Evolutionary conservation across 139 green algal species (phyloP), one percentile per base, ranked within the genome.

Genomic region (Gonium pectorale): DNA sequence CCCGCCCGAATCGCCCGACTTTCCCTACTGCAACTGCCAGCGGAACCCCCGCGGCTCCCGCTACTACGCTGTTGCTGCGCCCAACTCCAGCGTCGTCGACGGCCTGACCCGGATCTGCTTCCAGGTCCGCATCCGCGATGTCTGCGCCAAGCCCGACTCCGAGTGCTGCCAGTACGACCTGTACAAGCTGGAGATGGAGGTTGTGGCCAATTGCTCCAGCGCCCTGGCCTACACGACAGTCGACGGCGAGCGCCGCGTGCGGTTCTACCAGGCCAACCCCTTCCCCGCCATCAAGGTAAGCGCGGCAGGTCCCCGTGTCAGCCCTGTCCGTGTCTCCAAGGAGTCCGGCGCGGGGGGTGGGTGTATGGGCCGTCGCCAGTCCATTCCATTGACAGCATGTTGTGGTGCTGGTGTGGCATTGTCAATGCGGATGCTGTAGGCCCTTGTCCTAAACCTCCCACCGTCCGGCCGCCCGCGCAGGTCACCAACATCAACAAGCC

Each of bases 141-240:
- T 35, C 1, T 85, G 79, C 79, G 26, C 19, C 26, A 13, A 46
- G 7, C 33, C 70, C 31, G 52, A 66, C 24, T 85, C 79, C 24
- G 24, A 41, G 29, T 88, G 83, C 73, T 81, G 72, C 63, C 13
- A 71, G 27, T 83, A 84, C 54, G 63, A 72, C 26, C 73, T 88
- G 17, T 79, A 88, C 72, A 88, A 90, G 86, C 26, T 86, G 17
- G 86, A 90, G 67, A 66, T 90, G 49, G 67, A 88, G 22, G 81
- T 64, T 15, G 78, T 78, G 26, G 26, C 52, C 27, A 33, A 1
- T 9, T 90, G 86, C 81, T 3, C 37, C 15, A 46, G 24, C 29
- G 59, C 86, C 3, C 69, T 90, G 1, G 54, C 67, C 5, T 90
- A 90, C 86, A 86, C 77, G 19, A 86, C 64, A 1, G 35, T 90